Conservation (phyloP, 495 filamentous ascomycete species). For the Tuber borchii region DNA sequence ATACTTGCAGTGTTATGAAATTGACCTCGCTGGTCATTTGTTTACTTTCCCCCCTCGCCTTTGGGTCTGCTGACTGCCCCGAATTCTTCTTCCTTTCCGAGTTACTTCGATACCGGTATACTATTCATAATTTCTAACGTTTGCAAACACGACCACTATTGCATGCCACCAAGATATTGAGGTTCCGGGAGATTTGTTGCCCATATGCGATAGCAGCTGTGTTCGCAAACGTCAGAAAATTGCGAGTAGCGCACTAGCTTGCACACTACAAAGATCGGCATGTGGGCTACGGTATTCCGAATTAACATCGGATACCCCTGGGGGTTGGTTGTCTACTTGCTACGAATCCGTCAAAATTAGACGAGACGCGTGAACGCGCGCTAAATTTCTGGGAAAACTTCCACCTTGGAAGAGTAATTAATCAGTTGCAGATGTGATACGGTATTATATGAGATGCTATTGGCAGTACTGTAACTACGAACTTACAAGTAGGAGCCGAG, state of each 20-base stretch:
- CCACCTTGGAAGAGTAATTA: not conserved
- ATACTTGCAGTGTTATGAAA: not conserved
- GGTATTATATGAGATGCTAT: not conserved
- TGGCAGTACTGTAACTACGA: not conserved
- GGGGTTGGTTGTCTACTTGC: not conserved
- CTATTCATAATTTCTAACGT: not conserved
- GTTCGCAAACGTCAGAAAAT: too few species aligned
- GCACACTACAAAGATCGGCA: not conserved
- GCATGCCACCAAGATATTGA: too few species aligned
- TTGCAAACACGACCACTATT: too few species aligned
- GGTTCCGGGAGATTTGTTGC: too few species aligned
- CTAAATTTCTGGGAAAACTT: not conserved
- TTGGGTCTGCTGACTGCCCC: not conserved
- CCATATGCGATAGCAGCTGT: too few species aligned
- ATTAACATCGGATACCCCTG: not conserved
- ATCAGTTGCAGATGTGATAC: not conserved
- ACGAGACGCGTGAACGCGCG: not conserved
- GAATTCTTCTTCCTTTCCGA: not conserved
- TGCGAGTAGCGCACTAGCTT: not conserved
- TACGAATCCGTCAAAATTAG: not conserved
- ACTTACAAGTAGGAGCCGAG: not conserved
- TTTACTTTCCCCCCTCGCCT: not conserved
- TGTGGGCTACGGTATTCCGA: not conserved
- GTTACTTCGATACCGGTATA: not conserved
- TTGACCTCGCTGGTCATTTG: not conserved